Evolutionary conservation across 352 stramenopile species (phyloP), one percentile per base, ranked within the genome.

Genomic region (Globisporangium mamillatum): DNA sequence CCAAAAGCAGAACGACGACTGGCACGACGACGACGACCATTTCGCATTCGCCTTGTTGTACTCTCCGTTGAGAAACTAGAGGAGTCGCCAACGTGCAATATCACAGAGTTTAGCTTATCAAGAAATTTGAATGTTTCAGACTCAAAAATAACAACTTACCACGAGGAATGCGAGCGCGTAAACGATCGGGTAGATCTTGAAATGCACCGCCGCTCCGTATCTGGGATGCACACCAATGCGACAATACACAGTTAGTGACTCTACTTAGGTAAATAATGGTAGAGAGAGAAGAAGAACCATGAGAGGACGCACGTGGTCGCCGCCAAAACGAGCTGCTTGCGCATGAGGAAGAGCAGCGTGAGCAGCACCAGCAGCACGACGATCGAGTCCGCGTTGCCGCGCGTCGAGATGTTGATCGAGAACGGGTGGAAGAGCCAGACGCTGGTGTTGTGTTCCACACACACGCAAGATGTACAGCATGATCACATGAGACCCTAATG

Each of bases 141-240:
- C n/a, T 36, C 14, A 54, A 29, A 14, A 16, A 25, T 66, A 27
- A 27, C n/a, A 4, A 63, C 71, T 58, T 89, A 94, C 89, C 72
- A 97, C 86, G 9, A 97, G 80, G 64, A 95, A 92, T 12, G 89
- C 80, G 54, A 96, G 76, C 25, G 86, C 89, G 73, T 99, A 99
- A 69, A 99, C 97, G 41, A 99, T 97, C 6, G 98, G 98, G 72
- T 99, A 99, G 18, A 99, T 96, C 76, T 99, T 99, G 72, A 98
- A 92, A 75, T 99, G 98, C 36, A 99, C 95, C 0, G 95, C 97
- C 41, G 98, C 84, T 4, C 97, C 97, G 78, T 98, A 97, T 74
- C 75, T 98, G 32, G 18, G 24, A 32, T 16, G 16, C 7, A 64
- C 8, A 68, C 27, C 24, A 41, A 27, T 57, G 14, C 14, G 14